Evolutionary conservation across 306 rosid species (phyloP).

Genomic region (Medicago lupulina): DNA sequence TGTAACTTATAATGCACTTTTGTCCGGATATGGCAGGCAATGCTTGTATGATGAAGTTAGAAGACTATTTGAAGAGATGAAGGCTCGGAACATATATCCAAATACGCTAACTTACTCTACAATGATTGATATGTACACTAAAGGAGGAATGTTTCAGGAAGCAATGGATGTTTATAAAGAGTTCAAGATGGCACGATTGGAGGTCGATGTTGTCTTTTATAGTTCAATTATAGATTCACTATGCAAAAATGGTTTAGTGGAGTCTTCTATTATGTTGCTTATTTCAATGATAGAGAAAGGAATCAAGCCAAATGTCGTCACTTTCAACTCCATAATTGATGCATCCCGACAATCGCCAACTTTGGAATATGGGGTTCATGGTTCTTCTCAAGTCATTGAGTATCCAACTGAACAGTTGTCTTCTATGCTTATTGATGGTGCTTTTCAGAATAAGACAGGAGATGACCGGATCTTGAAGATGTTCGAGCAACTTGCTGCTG

Average conservation of each 20-base stretch:
- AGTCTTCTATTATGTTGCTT: conserved; percentile 77
- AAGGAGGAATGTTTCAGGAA: conserved; percentile 76
- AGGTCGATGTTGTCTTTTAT: conserved; percentile 87
- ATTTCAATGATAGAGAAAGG: conserved; percentile 90
- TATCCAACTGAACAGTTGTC: conserved; percentile 27
- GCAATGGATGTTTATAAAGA: conserved; percentile 73
- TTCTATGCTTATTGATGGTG: conserved; percentile 29
- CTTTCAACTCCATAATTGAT: conserved; percentile 80
- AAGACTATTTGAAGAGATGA: conserved; percentile 66
- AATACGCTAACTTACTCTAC: conserved; percentile 86
- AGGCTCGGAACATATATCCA: conserved; percentile 56
- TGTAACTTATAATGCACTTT: conserved; percentile 85
- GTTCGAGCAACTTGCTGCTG: conserved; percentile 64
- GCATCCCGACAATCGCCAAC: conserved; percentile 67
- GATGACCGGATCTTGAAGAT: conserved; percentile 45
- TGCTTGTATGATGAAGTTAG: conserved; percentile 68
- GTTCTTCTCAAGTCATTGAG: conserved; percentile 33
- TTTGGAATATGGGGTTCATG: conserved; percentile 44
- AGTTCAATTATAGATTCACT: conserved; percentile 80
- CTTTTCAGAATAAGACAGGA: conserved; percentile 29
- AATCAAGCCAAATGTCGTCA: conserved; percentile 83
- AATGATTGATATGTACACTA: conserved; percentile 75
- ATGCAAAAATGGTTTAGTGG: conserved; percentile 74
- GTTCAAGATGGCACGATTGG: conserved; percentile 72
- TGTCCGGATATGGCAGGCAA: conserved; percentile 88